Evolutionary conservation across 2,329 filamentous ascomycete genomes (phyloP).

Genomic region (Monilinia fructicola): DNA sequence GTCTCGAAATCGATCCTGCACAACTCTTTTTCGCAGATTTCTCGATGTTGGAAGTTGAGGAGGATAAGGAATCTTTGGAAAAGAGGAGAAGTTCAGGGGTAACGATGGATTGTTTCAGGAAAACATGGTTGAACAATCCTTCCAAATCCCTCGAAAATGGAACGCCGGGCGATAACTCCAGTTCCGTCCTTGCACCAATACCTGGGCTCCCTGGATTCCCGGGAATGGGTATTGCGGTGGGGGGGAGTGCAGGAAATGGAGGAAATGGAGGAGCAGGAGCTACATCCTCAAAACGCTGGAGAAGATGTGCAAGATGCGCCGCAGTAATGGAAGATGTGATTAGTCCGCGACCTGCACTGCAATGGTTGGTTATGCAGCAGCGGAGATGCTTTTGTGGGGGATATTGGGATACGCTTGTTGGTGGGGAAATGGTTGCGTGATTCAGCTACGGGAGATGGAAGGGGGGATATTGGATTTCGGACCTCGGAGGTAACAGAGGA

Average conservation of each 20-base stretch:
- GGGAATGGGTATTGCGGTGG: not conserved
- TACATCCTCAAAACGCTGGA: constrained; percentile 31
- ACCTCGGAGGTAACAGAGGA: too few species aligned
- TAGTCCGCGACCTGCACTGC: constrained; percentile 36
- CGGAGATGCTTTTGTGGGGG: constrained; percentile 41
- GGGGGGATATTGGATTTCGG: too few species aligned
- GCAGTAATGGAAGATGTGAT: constrained; percentile 41
- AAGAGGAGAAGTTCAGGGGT: constrained; percentile 28
- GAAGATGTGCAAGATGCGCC: constrained; percentile 41
- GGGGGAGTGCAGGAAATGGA: constrained; percentile 3
- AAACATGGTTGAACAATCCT: constrained; percentile 37
- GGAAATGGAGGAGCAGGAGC: not conserved
- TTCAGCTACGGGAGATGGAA: not conserved
- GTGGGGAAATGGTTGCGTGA: constrained; percentile 35
- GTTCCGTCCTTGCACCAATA: not conserved
- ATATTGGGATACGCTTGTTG: constrained; percentile 39
- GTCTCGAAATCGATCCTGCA: constrained; percentile 40
- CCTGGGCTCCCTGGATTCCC: not conserved
- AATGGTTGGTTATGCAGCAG: constrained; percentile 42
- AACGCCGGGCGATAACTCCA: not conserved
- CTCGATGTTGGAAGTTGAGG: constrained; percentile 38
- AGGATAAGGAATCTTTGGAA: constrained; percentile 32
- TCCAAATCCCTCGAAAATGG: constrained; percentile 7
- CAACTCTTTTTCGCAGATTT: constrained; percentile 41
- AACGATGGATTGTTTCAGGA: constrained; percentile 40